A percentile compares a stretch with the other conserved stretches of the same genome.
phyloP scores from a whole-genome alignment of 2,329 filamentous ascomycete species.

The Magnaporthiopsis incrustans region DNA sequence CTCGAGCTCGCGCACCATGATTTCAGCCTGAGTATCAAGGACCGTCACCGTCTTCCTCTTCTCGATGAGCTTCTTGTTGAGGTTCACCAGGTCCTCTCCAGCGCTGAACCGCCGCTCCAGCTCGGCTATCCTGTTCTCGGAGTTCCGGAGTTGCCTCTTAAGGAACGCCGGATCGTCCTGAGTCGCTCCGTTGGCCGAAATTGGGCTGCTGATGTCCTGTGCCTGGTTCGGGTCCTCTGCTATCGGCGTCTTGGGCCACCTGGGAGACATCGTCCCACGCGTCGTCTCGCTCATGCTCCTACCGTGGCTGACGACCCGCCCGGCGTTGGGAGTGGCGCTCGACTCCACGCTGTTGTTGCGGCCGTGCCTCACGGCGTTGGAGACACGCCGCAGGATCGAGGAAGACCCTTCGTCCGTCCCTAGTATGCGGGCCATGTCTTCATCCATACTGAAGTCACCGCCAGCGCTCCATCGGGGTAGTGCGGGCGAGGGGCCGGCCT shows the following conservation, averaged over 20 bases:
- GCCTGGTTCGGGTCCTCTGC: constrained; percentile 37
- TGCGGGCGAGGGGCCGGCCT: constrained; percentile 48
- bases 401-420: constrained; percentile 68
- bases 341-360: constrained; percentile 74
- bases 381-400: constrained; percentile 79
- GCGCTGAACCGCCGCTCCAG: constrained; percentile 69
- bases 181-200: constrained; percentile 49
- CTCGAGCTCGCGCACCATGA: constrained; percentile 87
- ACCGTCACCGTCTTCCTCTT: constrained; percentile 95
- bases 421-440: constrained; percentile 87
- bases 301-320: constrained; percentile 39
- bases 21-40: constrained; percentile 87
- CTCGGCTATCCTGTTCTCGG: constrained; percentile 78
- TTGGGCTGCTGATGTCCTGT: constrained; percentile 65
- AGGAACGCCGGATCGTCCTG: constrained; percentile 56
- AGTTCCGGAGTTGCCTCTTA: constrained; percentile 69
- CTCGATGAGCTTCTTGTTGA: constrained; percentile 82
- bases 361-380: constrained; percentile 88
- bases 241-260: constrained; percentile 62
- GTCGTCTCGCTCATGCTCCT: constrained; percentile 63
- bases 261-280: constrained; percentile 53
- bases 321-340: constrained; percentile 30
- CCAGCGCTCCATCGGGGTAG: constrained; percentile 69
- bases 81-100: constrained; percentile 60
- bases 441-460: constrained; percentile 87